These are phyloP conservation scores for Tricholoma sp. DNA, from an alignment of 768 basidiomycete species.

Conservation along the genomic window DNA sequence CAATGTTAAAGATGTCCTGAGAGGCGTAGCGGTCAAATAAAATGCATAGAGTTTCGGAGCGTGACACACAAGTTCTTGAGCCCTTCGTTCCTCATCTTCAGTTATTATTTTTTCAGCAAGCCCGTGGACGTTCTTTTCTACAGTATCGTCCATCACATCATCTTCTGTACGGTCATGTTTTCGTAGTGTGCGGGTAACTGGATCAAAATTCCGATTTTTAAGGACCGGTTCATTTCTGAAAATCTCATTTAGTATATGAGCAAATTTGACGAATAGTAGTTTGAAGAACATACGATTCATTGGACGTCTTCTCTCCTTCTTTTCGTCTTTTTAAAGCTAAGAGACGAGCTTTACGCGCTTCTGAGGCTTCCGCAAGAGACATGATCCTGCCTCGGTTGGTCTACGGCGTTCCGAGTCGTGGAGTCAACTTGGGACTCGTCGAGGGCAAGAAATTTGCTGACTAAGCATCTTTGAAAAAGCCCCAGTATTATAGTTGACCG, in stretches of 20 bases:
- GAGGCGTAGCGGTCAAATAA: not conserved
- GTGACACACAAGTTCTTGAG: conserved; percentile 82
- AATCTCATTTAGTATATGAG: not conserved
- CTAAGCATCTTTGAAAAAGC: too few species aligned
- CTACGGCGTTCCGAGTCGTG: too few species aligned
- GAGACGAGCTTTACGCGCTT: conserved; percentile 77
- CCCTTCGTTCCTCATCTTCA: conserved; percentile 81
- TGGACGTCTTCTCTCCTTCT: conserved; percentile 39
- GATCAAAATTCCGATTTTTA: conserved; percentile 84
- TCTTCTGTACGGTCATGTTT: conserved; percentile 56
- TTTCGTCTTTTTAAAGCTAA: conserved; percentile 73
- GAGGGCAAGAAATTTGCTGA: conserved; percentile 17
- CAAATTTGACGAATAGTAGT: not conserved
- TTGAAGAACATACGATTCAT: conserved; percentile 31
- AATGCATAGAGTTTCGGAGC: not conserved
- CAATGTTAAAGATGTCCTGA: conserved; percentile 94
- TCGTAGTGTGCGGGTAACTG: conserved; percentile 72
- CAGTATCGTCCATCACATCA: conserved; percentile 68
- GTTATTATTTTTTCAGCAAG: conserved; percentile 79
- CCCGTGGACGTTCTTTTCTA: conserved; percentile 82
- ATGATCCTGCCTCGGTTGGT: conserved; percentile 15
- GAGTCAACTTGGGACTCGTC: too few species aligned
- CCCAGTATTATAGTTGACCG: too few species aligned
- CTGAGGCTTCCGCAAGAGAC: conserved; percentile 72
- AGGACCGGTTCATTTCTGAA: conserved; percentile 44